phyloP scores from a whole-genome alignment of 352 stramenopile genomes.

The Phytophthora fragariae region DNA sequence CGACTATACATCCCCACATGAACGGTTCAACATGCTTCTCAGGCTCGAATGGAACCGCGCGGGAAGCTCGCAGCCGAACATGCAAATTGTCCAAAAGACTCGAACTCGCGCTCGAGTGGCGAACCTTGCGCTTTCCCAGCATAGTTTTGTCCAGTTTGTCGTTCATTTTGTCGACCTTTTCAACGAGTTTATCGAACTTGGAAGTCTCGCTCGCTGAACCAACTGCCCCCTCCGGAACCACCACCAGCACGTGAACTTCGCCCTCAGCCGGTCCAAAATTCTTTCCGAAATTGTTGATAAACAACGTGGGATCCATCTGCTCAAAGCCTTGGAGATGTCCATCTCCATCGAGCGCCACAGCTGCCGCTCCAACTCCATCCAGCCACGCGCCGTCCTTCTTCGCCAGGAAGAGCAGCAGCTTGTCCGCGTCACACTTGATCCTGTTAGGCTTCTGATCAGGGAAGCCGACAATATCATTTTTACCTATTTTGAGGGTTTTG shows the following conservation, averaged over 20 bases:
- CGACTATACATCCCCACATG: slow-evolving; percentile 23
- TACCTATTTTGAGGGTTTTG: too few relatives aligned
- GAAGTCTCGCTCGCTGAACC: slow-evolving; percentile 15
- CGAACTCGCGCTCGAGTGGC: slow-evolving; percentile 19
- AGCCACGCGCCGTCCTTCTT: slow-evolving; percentile 12
- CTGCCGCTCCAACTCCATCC: neutral
- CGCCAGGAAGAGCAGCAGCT: slow-evolving; percentile 17
- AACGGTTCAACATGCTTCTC: slow-evolving; percentile 31
- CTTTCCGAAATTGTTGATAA: slow-evolving; percentile 17
- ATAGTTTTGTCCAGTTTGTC: slow-evolving; percentile 14
- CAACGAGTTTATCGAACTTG: slow-evolving; percentile 11
- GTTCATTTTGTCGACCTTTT: slow-evolving; percentile 20
- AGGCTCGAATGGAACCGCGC: slow-evolving; percentile 12
- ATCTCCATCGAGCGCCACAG: slow-evolving; percentile 10
- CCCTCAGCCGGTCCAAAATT: slow-evolving; percentile 15
- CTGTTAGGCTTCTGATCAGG: neutral
- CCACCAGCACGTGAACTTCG: slow-evolving; percentile 5
- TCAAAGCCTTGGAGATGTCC: slow-evolving; percentile 3
- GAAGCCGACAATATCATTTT: too few relatives aligned
- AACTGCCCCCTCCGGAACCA: neutral
- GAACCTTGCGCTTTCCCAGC: slow-evolving; percentile 15
- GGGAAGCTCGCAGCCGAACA: slow-evolving; percentile 15
- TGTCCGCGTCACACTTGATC: neutral
- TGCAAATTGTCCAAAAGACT: slow-evolving; percentile 14
- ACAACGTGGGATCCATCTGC: slow-evolving; percentile 1